Evolutionary conservation across 139 green algal genomes (phyloP).

Genomic region (Diplosphaera chodatii): DNA sequence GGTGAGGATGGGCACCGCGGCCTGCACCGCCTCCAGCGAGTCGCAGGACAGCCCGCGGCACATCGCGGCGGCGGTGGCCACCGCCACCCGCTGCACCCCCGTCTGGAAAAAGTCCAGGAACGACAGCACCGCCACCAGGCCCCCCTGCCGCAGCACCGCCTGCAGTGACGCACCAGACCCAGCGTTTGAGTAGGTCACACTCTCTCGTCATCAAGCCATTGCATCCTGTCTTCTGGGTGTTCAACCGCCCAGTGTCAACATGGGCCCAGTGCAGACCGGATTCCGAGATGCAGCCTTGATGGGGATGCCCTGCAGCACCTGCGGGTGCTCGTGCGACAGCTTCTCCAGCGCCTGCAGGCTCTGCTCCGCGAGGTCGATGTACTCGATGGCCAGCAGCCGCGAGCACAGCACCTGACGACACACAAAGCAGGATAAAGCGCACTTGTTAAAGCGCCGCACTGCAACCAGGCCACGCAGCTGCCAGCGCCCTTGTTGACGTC

Average conservation of each 20-base stretch:
- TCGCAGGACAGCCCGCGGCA: conserved; percentile 53
- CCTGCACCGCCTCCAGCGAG: conserved; percentile 46
- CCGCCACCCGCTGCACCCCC: conserved; percentile 85
- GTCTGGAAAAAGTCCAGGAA: conserved; percentile 95
- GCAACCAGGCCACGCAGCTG: no score
- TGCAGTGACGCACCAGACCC: background rate
- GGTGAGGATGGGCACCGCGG: conserved; percentile 79
- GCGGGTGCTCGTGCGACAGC: conserved; percentile 82
- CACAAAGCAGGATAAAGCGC: no score
- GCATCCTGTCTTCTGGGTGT: no score
- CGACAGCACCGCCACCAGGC: conserved; percentile 79
- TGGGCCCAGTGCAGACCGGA: no score
- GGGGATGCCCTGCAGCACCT: conserved; percentile 11
- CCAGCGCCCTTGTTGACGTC: no score
- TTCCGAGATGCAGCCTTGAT: no score
- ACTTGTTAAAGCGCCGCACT: no score
- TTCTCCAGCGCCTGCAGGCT: conserved; percentile 91
- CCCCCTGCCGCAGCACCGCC: conserved; percentile 57
- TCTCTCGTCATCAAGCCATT: no score
- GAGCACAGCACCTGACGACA: conserved; percentile 56
- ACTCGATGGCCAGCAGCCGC: conserved; percentile 90
- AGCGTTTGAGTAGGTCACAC: no score
- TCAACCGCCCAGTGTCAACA: no score
- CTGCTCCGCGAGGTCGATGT: conserved; percentile 97
- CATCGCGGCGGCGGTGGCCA: conserved; percentile 86